These are phyloP conservation scores for Metschnikowia colocasiae DNA, from an alignment of 805 yeast genomes.

Conservation along the genomic window DNA sequence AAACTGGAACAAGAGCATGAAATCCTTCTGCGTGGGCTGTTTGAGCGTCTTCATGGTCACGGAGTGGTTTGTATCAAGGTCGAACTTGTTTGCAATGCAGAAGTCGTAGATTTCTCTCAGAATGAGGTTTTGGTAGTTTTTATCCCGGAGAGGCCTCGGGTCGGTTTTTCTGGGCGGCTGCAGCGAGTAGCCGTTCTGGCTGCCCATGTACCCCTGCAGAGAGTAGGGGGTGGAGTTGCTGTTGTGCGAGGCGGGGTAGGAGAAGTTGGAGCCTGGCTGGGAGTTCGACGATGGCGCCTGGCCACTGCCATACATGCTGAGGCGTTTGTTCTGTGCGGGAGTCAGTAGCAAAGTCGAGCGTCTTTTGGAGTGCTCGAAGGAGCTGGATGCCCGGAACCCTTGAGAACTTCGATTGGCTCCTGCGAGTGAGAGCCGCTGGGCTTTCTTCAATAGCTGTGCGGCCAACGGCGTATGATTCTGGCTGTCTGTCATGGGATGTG, in stretches of 20 bases:
- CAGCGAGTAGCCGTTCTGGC: conserved; percentile 1
- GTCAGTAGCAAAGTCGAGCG: conserved; percentile 30
- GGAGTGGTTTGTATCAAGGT: conserved; percentile 68
- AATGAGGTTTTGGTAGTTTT: conserved; percentile 58
- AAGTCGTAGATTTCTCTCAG: conserved; percentile 68
- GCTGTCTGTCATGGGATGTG: conserved; percentile 8
- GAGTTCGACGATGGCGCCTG: not conserved
- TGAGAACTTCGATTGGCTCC: conserved; percentile 18
- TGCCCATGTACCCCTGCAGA: conserved; percentile 6
- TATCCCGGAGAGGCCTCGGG: conserved; percentile 76
- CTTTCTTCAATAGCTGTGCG: conserved; percentile 12
- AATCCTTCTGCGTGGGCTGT: conserved; percentile 85
- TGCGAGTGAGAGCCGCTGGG: conserved; percentile 19
- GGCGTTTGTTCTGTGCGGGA: conserved; percentile 30
- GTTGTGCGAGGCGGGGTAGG: not conserved
- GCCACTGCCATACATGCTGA: conserved; percentile 9
- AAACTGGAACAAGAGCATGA: conserved; percentile 74
- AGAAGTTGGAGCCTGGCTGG: conserved; percentile 4
- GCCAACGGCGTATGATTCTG: conserved; percentile 15
- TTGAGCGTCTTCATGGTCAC: conserved; percentile 60
- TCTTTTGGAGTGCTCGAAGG: conserved; percentile 23
- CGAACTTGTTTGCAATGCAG: conserved; percentile 61
- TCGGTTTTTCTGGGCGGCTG: conserved; percentile 33
- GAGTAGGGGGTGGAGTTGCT: conserved; percentile 8
- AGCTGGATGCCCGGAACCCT: conserved; percentile 19